phyloP scores from a whole-genome alignment of 257 asterid genomes.

The Lithospermum erythrorhizon region DNA sequence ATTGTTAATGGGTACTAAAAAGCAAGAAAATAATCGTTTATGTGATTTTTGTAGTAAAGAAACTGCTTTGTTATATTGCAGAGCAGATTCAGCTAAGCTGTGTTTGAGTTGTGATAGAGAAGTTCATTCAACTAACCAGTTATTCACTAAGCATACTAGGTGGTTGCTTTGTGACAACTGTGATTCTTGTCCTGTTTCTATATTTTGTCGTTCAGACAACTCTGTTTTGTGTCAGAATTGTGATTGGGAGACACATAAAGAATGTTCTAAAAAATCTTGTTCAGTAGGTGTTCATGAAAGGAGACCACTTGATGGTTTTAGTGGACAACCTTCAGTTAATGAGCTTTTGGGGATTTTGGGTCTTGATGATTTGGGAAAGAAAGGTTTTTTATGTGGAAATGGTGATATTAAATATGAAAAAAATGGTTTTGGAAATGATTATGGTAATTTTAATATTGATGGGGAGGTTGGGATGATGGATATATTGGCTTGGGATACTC shows the following conservation, averaged over 20 bases:
- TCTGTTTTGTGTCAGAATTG: conserved; percentile 80
- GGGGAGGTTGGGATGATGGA: conserved; percentile 32
- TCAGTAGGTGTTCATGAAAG: conserved; percentile 46
- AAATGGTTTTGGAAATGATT: background rate
- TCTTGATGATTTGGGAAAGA: conserved; percentile 63
- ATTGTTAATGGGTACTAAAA: background rate
- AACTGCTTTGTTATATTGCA: conserved; percentile 69
- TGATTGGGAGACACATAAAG: conserved; percentile 77
- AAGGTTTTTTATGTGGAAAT: conserved; percentile 14
- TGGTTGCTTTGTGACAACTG: conserved; percentile 77
- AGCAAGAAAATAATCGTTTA: conserved; percentile 15
- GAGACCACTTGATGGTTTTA: conserved; percentile 69
- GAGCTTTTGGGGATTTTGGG: conserved; percentile 57
- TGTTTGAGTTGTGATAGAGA: conserved; percentile 71
- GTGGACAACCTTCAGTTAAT: conserved; percentile 56
- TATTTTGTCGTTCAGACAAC: conserved; percentile 56
- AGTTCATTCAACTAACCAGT: conserved; percentile 82
- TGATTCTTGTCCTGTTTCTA: conserved; percentile 57
- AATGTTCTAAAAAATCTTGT: background rate
- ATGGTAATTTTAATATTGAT: background rate
- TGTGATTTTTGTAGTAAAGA: conserved; percentile 77
- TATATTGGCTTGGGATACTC: conserved; percentile 80
- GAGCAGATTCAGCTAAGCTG: conserved; percentile 89
- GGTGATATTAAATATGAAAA: background rate
- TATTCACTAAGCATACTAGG: conserved; percentile 70